Evolutionary conservation across 768 basidiomycete genomes (phyloP), one percentile per base, ranked within the genome.

Genomic region (Russula virescens): DNA sequence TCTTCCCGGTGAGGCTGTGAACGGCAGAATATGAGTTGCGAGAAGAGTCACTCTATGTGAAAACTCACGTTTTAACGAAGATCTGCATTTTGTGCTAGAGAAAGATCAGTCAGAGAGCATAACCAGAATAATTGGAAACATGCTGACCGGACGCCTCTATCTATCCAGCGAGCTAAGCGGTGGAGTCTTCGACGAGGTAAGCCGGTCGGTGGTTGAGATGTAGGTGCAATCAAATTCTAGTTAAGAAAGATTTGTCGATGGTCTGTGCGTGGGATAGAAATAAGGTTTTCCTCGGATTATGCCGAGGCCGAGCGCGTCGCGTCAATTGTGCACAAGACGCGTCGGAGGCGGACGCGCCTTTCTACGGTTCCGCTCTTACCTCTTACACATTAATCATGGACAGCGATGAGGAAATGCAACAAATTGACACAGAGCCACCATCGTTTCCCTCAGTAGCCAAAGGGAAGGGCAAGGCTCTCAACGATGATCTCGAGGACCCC

Each of bases 161-260:
- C 91, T 93, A 77, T 93, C 91, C 91, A 93, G 85, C 89, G 87
- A 85, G 71, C 66, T 83, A 68, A 85, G 84, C 84, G 90, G 76
- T 94, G 91, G 91, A 93, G 89, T 94, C 91, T 84, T 93, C 76
- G 88, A 92, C 85, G 80, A 88, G 86, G 85, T 83, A 82, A 71
- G 58, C 67, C 81, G 80, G 79, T 50, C 78, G 80, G 71, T 58
- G 68, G 43, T 68, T 52, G 66, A 69, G 13, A 66, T 64, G 71
- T 10, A 64, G 70, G 64, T 61, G 64, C 21, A 38, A 43, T 73
- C 68, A 62, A 68, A 62, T 65, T n/a, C 76, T 19, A 18, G 42
- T 69, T 65, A 43, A 53, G 26, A 48, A 40, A 56, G 34, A 61
- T 71, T 34, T 72, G 79, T 71, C 61, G 75, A 78, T 80, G 79